phyloP scores from a whole-genome alignment of 768 basidiomycete genomes.

The Porphyrellus cyaneotinctus region DNA sequence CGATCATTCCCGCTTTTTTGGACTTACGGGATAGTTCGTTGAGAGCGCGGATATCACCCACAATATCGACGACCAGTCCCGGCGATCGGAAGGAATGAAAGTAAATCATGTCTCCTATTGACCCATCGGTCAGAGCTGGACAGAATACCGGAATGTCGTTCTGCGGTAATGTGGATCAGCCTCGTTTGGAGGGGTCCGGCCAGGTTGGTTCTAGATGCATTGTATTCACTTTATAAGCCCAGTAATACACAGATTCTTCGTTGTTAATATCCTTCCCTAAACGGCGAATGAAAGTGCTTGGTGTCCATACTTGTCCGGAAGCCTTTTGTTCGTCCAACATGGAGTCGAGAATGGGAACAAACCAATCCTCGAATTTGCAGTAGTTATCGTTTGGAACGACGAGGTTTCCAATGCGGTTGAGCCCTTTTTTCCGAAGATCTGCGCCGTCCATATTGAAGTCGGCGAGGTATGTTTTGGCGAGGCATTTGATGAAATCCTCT shows the following conservation, averaged over 20 bases:
- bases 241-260: conserved; percentile 97
- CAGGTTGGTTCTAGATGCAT: conserved; percentile 13
- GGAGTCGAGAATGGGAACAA: conserved; percentile 85
- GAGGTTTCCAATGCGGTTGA: conserved; percentile 97
- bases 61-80: conserved; percentile 87
- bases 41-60: conserved; percentile 85
- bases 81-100: conserved; percentile 93
- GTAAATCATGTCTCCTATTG: conserved; percentile 98
- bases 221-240: conserved; percentile 92
- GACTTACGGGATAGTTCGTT: conserved; percentile 88
- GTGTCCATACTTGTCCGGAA: conserved; percentile 74
- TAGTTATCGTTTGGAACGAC: conserved; percentile 98
- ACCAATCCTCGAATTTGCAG: conserved; percentile 99
- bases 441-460: conserved; percentile 93
- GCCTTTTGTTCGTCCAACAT: conserved; percentile 88
- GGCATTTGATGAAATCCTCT: conserved; percentile 98
- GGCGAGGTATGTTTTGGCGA: conserved; percentile 93
- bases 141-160: conserved; percentile 99
- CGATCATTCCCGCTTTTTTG: conserved; percentile 95
- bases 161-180: conserved; percentile 44
- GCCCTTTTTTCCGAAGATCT: conserved; percentile 77
- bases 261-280: conserved; percentile 97
- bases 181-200: conserved; percentile 11
- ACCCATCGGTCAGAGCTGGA: conserved; percentile 96
- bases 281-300: conserved; percentile 87